Base-by-base conservation (phyloP, 495 filamentous ascomycete species). In the Aspergillus coremiiformis region DNA sequence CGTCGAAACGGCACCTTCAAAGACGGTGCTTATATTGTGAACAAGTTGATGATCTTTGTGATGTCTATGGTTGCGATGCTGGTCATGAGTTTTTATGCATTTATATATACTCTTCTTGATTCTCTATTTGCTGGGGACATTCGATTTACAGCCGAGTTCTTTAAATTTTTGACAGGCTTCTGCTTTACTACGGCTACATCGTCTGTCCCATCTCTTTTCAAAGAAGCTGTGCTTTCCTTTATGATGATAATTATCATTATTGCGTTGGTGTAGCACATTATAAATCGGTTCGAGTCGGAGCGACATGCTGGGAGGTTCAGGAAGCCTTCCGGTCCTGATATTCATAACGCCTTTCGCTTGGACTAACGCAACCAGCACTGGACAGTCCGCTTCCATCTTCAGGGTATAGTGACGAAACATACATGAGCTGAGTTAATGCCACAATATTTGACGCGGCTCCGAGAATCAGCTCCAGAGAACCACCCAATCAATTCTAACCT, bases 181-280 rank as follows among this genome's bases (percentile, higher is more conserved):
- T n/a, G 4, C 32, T 14, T 14, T 35, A 35, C 2, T 12, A 35
- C 32, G 12, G 32, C 32, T 35, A 35, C 32, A 35, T 14, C 12
- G 2, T 35, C 12, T 35, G 12, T 15, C n/a, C 32, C 12, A 3
- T 35, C 12, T 12, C 8, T 15, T 35, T 35, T n/a, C 14, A 35
- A 12, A 4, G 17, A 21, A 20, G 9, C 1, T 41, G 6, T 17
- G 5, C 21, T 41, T 19, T 6, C n/a, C n/a, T 19, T 41, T 17
- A 21, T 41, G n/a, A n/a, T n/a, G n/a, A 14, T 15, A 14, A 24
- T 30, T 48, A 30, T 56, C 54, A 52, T 56, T 52, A 56, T 26
- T 56, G 54, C 54, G 35, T 56, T 56, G 43, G 32, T 48, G 44
- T 52, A 48, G 30, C 49, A 52, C 49, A 52, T 19, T 42, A 24